A percentile compares a stretch with the other conserved stretches of the same genome.
These are phyloP conservation scores for Mycogone perniciosa DNA, from an alignment of 2,329 filamentous ascomycete species.

Conservation along the genomic window DNA sequence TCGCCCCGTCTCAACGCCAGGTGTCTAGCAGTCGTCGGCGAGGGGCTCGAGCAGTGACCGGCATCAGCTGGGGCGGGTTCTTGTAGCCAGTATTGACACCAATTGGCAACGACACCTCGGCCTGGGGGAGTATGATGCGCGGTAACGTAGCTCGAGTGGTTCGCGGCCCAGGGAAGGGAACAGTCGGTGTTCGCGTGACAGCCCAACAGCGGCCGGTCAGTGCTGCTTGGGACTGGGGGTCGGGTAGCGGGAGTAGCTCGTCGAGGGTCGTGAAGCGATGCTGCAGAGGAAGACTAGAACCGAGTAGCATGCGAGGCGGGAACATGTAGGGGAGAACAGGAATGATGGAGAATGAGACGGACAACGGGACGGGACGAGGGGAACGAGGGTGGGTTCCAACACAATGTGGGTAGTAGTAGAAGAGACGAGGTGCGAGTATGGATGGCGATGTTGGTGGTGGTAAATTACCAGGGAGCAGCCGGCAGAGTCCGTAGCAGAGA, in stretches of 20 bases:
- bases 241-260: conserved; percentile 17
- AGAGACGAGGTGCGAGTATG: background rate
- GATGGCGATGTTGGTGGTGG: background rate
- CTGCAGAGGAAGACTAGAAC: conserved; percentile 21
- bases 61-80: conserved; percentile 28
- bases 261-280: conserved; percentile 23
- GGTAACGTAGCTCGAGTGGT: conserved; percentile 13
- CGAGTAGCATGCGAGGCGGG: conserved; percentile 9
- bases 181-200: conserved; percentile 23
- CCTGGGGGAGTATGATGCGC: conserved; percentile 15
- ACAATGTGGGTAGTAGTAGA: background rate
- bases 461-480: background rate
- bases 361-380: background rate
- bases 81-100: conserved; percentile 17
- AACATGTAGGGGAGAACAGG: conserved; percentile 7
- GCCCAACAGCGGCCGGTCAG: conserved; percentile 16
- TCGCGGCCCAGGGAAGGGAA: conserved; percentile 16
- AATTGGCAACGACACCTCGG: conserved; percentile 21
- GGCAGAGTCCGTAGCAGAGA: conserved; percentile 4
- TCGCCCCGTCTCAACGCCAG: conserved; percentile 26
- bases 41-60: conserved; percentile 27
- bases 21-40: conserved; percentile 27
- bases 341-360: background rate
- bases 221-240: conserved; percentile 8
- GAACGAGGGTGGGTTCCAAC: background rate